Evolutionary conservation across 2,329 filamentous ascomycete genomes (phyloP), one percentile per base, ranked within the genome.

Genomic region (Nigrospora osmanthi): DNA sequence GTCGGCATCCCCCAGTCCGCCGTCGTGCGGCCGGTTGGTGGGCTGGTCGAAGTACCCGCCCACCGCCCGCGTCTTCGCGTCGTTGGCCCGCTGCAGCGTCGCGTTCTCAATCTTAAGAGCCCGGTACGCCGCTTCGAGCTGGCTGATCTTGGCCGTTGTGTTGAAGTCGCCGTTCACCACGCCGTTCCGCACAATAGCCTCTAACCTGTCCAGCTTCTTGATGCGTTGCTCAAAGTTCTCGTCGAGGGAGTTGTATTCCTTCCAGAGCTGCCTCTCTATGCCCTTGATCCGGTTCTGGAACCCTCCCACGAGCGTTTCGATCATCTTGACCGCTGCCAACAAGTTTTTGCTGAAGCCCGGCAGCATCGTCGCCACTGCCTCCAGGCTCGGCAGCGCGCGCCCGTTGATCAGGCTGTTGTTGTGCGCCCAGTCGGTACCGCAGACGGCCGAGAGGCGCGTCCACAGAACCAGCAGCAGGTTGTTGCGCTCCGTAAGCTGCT

Each of bases 311-410:
- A 95, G 80, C 15, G 75, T 73, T 69, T 97, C 93, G 45, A 97
- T 83, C 3, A 83, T 87, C 70, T 91, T 95, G 49, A 96, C 78
- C 0, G 91, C 91, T 1, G 83, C 80, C 37, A 96, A 67, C 23
- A 98, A 75, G 61, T 96, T 97, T 63, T 90, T 88, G 58, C 85
- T 87, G 67, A 97, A 97, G 1, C 86, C 87, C 0, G 87, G 84
- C 5, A 97, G 75, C 66, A 93, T 89, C 41, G 83, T 90, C 1
- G 83, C 81, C 49, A 98, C 86, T 13, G 89, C 83, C 57, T 96
- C 91, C 32, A 94, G 75, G 12, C 85, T 89, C 0, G 90, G 89
- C 7, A 95, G 69, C 1, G 78, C 80, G 48, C 91, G 87, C 16
- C 89, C 88, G 56, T 93, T 91, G 59, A 97, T 87, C 19, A 95